Evolutionary conservation across 768 basidiomycete genomes (phyloP).

Genomic region (Termitomyces bulborhizus): DNA sequence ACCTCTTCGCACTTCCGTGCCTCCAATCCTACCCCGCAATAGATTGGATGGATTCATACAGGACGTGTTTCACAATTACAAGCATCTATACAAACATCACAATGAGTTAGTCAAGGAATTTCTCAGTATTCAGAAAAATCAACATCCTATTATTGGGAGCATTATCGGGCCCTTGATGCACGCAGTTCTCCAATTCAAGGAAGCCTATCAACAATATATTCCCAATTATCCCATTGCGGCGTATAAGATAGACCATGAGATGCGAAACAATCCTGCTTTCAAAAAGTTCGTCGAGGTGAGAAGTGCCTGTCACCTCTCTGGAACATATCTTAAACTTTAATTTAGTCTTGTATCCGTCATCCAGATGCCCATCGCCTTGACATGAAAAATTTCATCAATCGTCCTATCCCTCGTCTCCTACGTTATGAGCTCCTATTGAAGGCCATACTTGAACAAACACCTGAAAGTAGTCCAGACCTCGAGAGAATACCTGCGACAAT

Average conservation of each 20-base stretch:
- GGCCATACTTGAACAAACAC: constrained; percentile 73
- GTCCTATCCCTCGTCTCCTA: constrained; percentile 84
- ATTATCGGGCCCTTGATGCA: constrained; percentile 83
- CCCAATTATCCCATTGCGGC: constrained; percentile 89
- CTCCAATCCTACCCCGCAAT: constrained; percentile 73
- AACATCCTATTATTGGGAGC: constrained; percentile 72
- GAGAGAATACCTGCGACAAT: constrained; percentile 79
- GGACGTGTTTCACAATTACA: constrained; percentile 88
- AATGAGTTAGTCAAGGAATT: constrained; percentile 70
- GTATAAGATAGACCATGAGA: constrained; percentile 82
- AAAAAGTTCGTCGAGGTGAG: constrained; percentile 72
- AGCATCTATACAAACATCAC: constrained; percentile 70
- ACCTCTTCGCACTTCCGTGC: constrained; percentile 70
- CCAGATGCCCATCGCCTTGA: constrained; percentile 77
- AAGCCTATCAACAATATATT: constrained; percentile 89
- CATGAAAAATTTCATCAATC: constrained; percentile 89
- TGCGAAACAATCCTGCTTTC: constrained; percentile 75
- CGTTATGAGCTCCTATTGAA: constrained; percentile 86
- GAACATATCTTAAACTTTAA: neutral
- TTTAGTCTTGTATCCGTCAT: constrained; percentile 47
- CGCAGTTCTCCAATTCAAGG: constrained; percentile 86
- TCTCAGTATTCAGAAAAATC: constrained; percentile 80
- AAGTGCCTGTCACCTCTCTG: constrained; percentile 3
- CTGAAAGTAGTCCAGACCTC: constrained; percentile 68
- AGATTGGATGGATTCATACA: constrained; percentile 70